A percentile compares a stretch with the other conserved stretches of the same genome.
Evolutionary conservation across 805 yeast genomes (phyloP).

Genomic region (Maudiozyma barnettii): DNA sequence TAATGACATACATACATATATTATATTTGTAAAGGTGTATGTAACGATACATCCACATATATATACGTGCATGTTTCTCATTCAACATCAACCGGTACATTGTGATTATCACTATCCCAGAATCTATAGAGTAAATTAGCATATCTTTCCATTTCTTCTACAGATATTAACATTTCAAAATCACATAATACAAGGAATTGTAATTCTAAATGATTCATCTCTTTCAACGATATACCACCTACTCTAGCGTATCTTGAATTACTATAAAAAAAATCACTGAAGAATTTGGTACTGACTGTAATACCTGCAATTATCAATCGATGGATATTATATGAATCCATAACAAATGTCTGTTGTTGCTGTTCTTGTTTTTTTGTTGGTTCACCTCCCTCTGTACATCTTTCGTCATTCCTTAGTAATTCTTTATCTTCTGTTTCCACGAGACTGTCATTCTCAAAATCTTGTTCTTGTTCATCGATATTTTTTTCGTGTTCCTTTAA

Average conservation of each 20-base stretch:
- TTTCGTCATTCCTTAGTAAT: conserved; percentile 3
- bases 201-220: conserved; percentile 82
- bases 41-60: neutral
- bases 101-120: conserved; percentile 4
- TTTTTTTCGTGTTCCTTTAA: neutral
- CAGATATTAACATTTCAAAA: conserved; percentile 76
- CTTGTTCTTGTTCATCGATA: neutral
- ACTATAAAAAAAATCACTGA: conserved; percentile 88
- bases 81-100: neutral
- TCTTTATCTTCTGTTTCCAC: conserved; percentile 6
- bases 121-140: conserved; percentile 79
- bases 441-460: neutral
- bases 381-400: conserved; percentile 1
- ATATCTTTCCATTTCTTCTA: conserved; percentile 83
- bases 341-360: conserved; percentile 64
- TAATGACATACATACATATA: too few relatives aligned
- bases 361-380: neutral
- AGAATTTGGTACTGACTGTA: conserved; percentile 91
- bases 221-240: conserved; percentile 90
- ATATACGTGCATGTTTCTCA: neutral
- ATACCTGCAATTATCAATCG: conserved; percentile 88
- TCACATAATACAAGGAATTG: conserved; percentile 80
- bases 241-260: conserved; percentile 91
- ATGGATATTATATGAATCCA: conserved; percentile 94
- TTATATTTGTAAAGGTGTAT: too few relatives aligned